Conservation (phyloP, 805 yeast species). For the Candida stauntonica region DNA sequence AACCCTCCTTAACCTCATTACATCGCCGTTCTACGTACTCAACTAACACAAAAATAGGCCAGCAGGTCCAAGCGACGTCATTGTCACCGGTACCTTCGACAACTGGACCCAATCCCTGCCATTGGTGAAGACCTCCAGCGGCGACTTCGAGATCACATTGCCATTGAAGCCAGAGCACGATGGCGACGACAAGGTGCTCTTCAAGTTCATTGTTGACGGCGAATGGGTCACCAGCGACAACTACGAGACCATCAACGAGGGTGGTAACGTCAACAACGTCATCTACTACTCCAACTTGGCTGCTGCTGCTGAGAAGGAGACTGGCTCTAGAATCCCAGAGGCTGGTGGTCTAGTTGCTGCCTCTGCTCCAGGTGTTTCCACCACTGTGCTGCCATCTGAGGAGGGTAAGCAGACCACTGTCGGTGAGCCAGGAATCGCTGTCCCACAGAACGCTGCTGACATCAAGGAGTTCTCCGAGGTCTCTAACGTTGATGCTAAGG, state of each 20-base stretch:
- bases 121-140: conserved; percentile 55
- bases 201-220: conserved; percentile 67
- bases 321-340: conserved; percentile 36
- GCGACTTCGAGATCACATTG: conserved; percentile 54
- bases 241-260: conserved; percentile 40
- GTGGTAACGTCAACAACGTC: conserved; percentile 37
- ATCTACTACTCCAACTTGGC: conserved; percentile 25
- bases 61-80: conserved; percentile 51
- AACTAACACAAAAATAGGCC: conserved; percentile 31
- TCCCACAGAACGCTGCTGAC: conserved; percentile 52
- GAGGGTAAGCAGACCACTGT: conserved; percentile 37
- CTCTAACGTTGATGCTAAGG: conserved; percentile 44
- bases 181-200: conserved; percentile 36
- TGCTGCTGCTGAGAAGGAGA: conserved; percentile 11
- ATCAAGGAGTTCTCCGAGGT: conserved; percentile 54
- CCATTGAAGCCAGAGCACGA: conserved; percentile 42
- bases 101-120: conserved; percentile 60
- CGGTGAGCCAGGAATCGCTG: conserved; percentile 73
- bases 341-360: conserved; percentile 39
- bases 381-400: conserved; percentile 38
- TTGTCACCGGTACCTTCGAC: conserved; percentile 69
- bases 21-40: no score
- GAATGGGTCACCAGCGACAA: conserved; percentile 47
- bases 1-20: no score
- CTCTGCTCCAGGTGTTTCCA: conserved; percentile 25